Conservation (phyloP, 2,329 filamentous ascomycete genomes). For the Pseudogymnoascus sp. region DNA sequence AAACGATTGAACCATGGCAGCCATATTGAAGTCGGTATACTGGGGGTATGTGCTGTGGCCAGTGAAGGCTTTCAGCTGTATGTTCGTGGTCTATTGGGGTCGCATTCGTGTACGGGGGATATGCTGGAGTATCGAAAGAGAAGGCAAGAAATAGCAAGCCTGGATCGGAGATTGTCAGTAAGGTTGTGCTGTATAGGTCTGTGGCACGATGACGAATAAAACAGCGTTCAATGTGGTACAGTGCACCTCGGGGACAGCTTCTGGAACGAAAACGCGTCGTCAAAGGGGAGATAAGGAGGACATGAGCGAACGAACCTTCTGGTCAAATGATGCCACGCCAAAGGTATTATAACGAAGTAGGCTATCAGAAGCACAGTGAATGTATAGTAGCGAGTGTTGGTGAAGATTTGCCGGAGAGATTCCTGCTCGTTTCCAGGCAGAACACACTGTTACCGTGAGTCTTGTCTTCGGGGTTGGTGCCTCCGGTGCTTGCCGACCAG, state of each 20-base stretch:
- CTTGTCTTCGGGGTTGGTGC: not conserved
- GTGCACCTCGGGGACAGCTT: not conserved
- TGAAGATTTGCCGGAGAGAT: slow-evolving; percentile 18
- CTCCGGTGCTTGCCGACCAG: slow-evolving; percentile 1
- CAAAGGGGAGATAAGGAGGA: slow-evolving; percentile 1
- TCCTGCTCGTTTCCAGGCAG: slow-evolving; percentile 14
- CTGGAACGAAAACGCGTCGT: slow-evolving; percentile 9
- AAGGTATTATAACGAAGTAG: slow-evolving; percentile 8
- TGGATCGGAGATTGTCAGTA: slow-evolving; percentile 7
- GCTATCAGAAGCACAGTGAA: slow-evolving; percentile 7
- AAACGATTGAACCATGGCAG: slow-evolving; percentile 76
- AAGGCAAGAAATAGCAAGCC: slow-evolving; percentile 8
- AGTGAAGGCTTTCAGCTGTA: not conserved
- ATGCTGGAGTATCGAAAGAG: not conserved
- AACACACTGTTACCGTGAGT: slow-evolving; percentile 27
- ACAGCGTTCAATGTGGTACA: slow-evolving; percentile 8
- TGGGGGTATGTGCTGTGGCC: not conserved
- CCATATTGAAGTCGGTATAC: slow-evolving; percentile 52
- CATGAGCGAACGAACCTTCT: not conserved
- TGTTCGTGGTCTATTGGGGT: not conserved
- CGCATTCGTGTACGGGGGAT: slow-evolving; percentile 4
- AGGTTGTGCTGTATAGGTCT: not conserved
- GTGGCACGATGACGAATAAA: slow-evolving; percentile 9
- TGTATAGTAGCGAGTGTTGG: slow-evolving; percentile 25
- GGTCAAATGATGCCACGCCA: slow-evolving; percentile 4